Evolutionary conservation across 1,284 basidiomycete genomes (phyloP).

Genomic region (Irpex sp.): DNA sequence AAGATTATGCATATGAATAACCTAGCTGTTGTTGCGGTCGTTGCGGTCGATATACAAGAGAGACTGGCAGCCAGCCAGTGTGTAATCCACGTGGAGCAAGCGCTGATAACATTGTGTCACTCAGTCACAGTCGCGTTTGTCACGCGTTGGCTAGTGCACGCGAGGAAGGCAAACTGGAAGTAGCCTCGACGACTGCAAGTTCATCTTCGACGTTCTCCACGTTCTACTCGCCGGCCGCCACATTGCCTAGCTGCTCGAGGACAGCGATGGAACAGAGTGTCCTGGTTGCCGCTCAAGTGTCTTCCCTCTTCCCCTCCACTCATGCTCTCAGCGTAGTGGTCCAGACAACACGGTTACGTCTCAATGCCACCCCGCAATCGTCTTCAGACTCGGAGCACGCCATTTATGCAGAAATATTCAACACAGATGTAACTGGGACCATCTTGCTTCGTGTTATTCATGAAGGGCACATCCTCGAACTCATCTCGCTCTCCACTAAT

Average conservation of each 20-base stretch:
- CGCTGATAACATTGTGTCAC: too few relatives aligned
- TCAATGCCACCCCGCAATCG: constrained; percentile 44
- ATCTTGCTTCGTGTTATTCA: constrained; percentile 76
- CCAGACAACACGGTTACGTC: constrained; percentile 44
- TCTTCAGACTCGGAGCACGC: constrained; percentile 71
- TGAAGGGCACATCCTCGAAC: constrained; percentile 72
- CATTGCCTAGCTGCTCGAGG: neutral
- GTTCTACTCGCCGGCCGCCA: neutral
- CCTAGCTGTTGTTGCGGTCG: too few relatives aligned
- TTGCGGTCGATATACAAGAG: too few relatives aligned
- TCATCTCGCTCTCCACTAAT: constrained; percentile 65
- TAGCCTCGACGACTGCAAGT: neutral
- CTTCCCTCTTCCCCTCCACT: constrained; percentile 34
- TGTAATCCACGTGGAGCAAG: too few relatives aligned
- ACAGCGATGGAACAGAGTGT: constrained; percentile 8
- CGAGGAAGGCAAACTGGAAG: neutral
- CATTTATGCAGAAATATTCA: constrained; percentile 54
- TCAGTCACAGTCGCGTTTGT: neutral
- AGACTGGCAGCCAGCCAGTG: too few relatives aligned
- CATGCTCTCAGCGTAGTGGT: constrained; percentile 52
- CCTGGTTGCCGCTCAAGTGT: constrained; percentile 16
- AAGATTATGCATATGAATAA: too few relatives aligned
- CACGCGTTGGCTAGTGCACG: neutral
- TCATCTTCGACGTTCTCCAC: neutral
- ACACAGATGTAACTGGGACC: constrained; percentile 58